Evolutionary conservation across 1,284 basidiomycete species (phyloP), one percentile per base, ranked within the genome.

Genomic region (Trametes sp.): DNA sequence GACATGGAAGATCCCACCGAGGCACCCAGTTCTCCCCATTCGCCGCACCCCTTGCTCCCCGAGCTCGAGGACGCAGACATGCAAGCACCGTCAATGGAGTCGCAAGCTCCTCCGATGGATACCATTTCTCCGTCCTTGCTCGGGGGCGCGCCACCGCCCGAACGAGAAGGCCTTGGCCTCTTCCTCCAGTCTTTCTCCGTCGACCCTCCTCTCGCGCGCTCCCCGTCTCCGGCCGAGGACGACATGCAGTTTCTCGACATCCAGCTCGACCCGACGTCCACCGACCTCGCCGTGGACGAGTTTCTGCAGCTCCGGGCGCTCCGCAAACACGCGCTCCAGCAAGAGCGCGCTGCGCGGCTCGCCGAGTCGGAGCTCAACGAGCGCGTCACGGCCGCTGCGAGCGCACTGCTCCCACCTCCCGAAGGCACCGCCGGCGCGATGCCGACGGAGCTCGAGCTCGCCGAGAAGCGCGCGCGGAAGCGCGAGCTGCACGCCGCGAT

Each of bases 151-250:
- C 69, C 66, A 5, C 59, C 67, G 9, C 61, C 55, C n/a, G 58
- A 54, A 49, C 63, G 62, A 29, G 64, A 59, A 11, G 71, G 72
- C 5, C 64, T 73, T 9, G 70, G 72, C 19, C 65, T 73, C 9
- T 71, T 70, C 57, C 63, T 73, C 5, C 67, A 65, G 45, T 62
- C 67, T 4, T 55, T 64, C 42, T 69, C 69, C 41, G 58, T 71
- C 38, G 72, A 72, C 49, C 70, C 70, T 10, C 77, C 79, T 1
- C 65, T 77, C 9, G 77, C 75, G 1, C 82, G 81, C 29, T 83
- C 83, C 1, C 82, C 81, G 1, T 84, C 82, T 0, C 82, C 82
- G 0, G 81, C 82, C 53, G 78, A 81, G 59, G 69, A 81, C 53
- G 77, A 80, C 62, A 56, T 73, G 54, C 69, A 73, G 21, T 68